A percentile compares a stretch with the other conserved stretches of the same genome.
These are phyloP conservation scores for Suillus alpinus DNA, from an alignment of 768 basidiomycete species.

Conservation along the genomic window DNA sequence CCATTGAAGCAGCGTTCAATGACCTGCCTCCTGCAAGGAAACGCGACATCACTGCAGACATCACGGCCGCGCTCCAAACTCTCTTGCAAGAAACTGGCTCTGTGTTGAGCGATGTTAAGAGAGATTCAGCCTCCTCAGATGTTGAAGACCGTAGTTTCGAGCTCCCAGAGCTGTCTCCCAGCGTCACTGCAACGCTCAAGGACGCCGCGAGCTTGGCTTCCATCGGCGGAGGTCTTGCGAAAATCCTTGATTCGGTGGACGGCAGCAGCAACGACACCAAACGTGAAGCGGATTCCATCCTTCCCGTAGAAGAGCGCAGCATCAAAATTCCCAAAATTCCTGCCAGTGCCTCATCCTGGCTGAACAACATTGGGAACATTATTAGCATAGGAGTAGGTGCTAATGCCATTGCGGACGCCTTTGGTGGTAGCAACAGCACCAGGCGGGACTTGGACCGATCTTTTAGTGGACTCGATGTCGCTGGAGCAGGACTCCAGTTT, in stretches of 20 bases:
- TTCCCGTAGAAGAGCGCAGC: background rate
- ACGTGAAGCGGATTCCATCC: background rate
- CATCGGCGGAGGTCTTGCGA: background rate
- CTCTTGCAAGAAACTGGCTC: background rate
- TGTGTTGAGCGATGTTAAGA: background rate
- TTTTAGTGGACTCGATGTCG: background rate
- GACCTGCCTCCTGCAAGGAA: background rate
- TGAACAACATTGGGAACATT: background rate
- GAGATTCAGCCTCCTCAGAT: background rate
- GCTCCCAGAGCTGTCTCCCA: background rate
- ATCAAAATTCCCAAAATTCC: background rate
- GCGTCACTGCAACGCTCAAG: background rate
- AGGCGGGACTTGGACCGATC: background rate
- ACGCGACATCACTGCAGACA: background rate
- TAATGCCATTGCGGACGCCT: background rate
- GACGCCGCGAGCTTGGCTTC: background rate
- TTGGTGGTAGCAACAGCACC: background rate
- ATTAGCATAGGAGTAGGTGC: background rate
- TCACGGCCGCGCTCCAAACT: background rate
- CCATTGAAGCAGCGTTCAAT: background rate
- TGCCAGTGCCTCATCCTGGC: background rate
- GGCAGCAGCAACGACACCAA: background rate
- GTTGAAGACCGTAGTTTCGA: background rate
- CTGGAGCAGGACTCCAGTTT: background rate
- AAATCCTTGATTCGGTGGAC: background rate